A percentile compares a stretch with the other conserved stretches of the same genome.
Conservation (phyloP, 805 yeast species). For the Saccharomyces cerevisiae region DNA sequence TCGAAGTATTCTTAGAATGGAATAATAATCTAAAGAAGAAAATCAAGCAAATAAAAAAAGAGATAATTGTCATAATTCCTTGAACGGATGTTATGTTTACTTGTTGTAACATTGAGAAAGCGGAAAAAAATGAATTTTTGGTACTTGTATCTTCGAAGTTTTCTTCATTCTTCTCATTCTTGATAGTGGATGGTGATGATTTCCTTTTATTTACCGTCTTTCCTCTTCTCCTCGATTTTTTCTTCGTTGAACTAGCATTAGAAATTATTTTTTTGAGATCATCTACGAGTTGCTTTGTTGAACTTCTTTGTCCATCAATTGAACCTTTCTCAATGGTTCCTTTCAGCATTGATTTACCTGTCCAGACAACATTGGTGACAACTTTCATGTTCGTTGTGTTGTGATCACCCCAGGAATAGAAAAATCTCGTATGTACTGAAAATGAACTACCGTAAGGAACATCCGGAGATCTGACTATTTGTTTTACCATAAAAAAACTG, state of each 20-base stretch:
- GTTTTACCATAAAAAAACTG: slow-evolving; percentile 38
- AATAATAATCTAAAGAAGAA: slow-evolving; percentile 8
- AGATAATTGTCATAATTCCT: slow-evolving; percentile 8
- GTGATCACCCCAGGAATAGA: slow-evolving; percentile 52
- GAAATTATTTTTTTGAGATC: slow-evolving; percentile 32
- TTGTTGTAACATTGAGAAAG: slow-evolving; percentile 6
- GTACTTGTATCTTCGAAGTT: not conserved
- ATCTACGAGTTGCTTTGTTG: slow-evolving; percentile 38
- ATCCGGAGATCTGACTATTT: slow-evolving; percentile 57
- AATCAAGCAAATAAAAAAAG: slow-evolving; percentile 6
- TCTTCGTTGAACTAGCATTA: slow-evolving; percentile 16
- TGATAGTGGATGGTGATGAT: slow-evolving; percentile 3
- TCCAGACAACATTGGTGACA: slow-evolving; percentile 60
- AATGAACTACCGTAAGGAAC: slow-evolving; percentile 70
- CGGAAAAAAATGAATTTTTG: not conserved
- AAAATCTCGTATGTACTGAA: slow-evolving; percentile 50
- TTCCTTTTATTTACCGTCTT: slow-evolving; percentile 3
- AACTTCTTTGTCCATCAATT: slow-evolving; percentile 63
- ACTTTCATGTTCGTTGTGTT: slow-evolving; percentile 48
- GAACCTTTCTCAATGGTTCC: slow-evolving; percentile 70
- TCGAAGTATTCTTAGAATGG: slow-evolving; percentile 2
- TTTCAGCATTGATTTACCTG: slow-evolving; percentile 68
- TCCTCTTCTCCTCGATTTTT: slow-evolving; percentile 11
- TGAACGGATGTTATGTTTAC: slow-evolving; percentile 16
- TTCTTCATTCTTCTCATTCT: not conserved